Evolutionary conservation across 2,329 filamentous ascomycete species (phyloP).

Genomic region (Fusarium caatingaense): DNA sequence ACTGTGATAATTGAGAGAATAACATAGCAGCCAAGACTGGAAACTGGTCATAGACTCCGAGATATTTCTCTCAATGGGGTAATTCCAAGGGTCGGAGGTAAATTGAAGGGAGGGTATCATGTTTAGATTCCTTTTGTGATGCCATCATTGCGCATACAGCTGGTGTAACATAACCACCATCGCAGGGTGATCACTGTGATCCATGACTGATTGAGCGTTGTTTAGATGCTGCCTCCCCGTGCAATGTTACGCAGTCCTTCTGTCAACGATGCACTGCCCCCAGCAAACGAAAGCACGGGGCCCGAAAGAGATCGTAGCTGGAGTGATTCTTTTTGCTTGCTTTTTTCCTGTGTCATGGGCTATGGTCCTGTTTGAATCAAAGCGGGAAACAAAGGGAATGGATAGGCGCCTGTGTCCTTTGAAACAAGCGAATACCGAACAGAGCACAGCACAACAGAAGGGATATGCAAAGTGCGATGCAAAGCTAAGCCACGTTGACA

Average conservation of each 20-base stretch:
- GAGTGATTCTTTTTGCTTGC: background rate
- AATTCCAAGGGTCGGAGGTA: slow-evolving; percentile 15
- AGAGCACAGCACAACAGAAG: background rate
- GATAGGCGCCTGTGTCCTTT: slow-evolving; percentile 14
- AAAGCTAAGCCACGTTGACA: slow-evolving; percentile 35
- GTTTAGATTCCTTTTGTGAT: slow-evolving; percentile 11
- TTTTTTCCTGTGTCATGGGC: background rate
- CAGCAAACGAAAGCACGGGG: slow-evolving; percentile 33
- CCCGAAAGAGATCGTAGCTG: background rate
- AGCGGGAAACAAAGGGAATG: slow-evolving; percentile 17
- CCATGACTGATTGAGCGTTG: background rate
- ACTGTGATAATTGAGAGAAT: background rate
- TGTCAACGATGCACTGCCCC: slow-evolving; percentile 29
- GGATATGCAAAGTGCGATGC: background rate
- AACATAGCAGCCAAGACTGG: background rate
- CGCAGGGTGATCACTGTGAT: background rate
- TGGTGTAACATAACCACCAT: slow-evolving; percentile 13
- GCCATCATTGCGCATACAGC: slow-evolving; percentile 28
- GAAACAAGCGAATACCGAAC: slow-evolving; percentile 21
- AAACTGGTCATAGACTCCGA: background rate
- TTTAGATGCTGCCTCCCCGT: slow-evolving; percentile 21
- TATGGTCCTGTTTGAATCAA: slow-evolving; percentile 18
- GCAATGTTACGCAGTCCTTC: slow-evolving; percentile 22
- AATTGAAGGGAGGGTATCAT: background rate
- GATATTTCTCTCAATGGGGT: background rate